Conservation (phyloP, 345 rosid genomes). For the Aethionema arabicum region DNA sequence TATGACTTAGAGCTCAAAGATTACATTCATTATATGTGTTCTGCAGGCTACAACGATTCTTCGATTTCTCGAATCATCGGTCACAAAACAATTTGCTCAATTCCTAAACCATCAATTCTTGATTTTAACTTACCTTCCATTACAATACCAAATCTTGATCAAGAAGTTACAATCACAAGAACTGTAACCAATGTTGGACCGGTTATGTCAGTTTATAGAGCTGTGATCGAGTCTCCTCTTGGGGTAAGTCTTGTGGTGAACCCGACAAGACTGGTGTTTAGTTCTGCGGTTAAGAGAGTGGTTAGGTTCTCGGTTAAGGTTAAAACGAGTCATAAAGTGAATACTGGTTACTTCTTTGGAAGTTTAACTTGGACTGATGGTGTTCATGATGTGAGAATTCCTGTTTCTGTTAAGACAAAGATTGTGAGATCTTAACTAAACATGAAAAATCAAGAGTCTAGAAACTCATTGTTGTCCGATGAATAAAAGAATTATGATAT, state of each 20-base stretch:
- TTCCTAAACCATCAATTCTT: slow-evolving; percentile 20
- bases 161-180: slow-evolving; percentile 27
- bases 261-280: slow-evolving; percentile 24
- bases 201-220: slow-evolving; percentile 17
- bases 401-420: slow-evolving; percentile 43
- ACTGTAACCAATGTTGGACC: slow-evolving; percentile 33
- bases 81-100: slow-evolving; percentile 25
- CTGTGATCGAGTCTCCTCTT: slow-evolving; percentile 26
- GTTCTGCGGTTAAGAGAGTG: slow-evolving; percentile 15
- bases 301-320: slow-evolving; percentile 26
- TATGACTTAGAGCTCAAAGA: slow-evolving; percentile 50
- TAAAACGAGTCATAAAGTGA: slow-evolving; percentile 33
- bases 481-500: not conserved
- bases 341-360: slow-evolving; percentile 45
- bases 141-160: slow-evolving; percentile 30
- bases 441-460: no score
- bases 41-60: slow-evolving; percentile 42
- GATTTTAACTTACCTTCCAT: slow-evolving; percentile 50
- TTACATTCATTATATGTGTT: slow-evolving; percentile 53
- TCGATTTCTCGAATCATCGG: slow-evolving; percentile 41
- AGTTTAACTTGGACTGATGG: slow-evolving; percentile 49
- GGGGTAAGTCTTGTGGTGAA: slow-evolving; percentile 26
- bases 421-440: slow-evolving; percentile 14
- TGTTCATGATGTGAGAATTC: slow-evolving; percentile 39
- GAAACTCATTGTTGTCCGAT: not conserved